Base-by-base conservation (phyloP, 2,329 filamentous ascomycete species). In the Ceratocystis ficicola region DNA sequence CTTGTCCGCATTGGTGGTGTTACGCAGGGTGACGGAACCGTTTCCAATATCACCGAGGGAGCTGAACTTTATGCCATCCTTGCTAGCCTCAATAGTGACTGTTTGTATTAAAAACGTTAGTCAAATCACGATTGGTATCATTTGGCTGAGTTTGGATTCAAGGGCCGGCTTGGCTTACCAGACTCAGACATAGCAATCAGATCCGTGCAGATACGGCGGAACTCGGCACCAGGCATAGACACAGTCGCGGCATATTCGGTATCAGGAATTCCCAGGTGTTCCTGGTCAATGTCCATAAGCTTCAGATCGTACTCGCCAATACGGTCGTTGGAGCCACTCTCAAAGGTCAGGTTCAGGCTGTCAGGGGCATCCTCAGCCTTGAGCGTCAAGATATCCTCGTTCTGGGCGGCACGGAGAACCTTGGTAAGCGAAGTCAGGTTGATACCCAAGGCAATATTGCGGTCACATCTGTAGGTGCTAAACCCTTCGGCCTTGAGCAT, bases 231-330 rank as follows among this genome's bases (percentile, higher is more conserved):
- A 15, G 94, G 93, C 90, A 99, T 91, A 65, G 83, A 81, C 70
- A 99, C 89, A 20, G 89, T 94, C 61, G 94, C 89, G 48, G 91
- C 88, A 74, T 99, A 99, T 73, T 99, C 94, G n/a, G 95, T 99
- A 73, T 99, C 93, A 17, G 94, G 94, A 72, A 99, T 99, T 69
- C 94, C 94, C 77, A 99, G 80, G 77, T 99, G 94, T 83, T 99
- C 94, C 80, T 99, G 95, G 78, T 99, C 94, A 76, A 99, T 99
- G 76, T 99, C 94, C 94, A 99, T 99, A 76, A 99, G 86, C 83
- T 99, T 99, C 78, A 99, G 89, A 77, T 99, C 94, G 77, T 99
- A 99, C 81, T 99, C 95, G 83, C 90, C 95, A 74, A 99, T 84
- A 71, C 94, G 84, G 77, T 99, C 94, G 73, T 85, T 89, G 74